A percentile compares a stretch with the other conserved stretches of the same genome.
Conservation (phyloP, 2,329 filamentous ascomycete species). For the Calonectria ilicicola region DNA sequence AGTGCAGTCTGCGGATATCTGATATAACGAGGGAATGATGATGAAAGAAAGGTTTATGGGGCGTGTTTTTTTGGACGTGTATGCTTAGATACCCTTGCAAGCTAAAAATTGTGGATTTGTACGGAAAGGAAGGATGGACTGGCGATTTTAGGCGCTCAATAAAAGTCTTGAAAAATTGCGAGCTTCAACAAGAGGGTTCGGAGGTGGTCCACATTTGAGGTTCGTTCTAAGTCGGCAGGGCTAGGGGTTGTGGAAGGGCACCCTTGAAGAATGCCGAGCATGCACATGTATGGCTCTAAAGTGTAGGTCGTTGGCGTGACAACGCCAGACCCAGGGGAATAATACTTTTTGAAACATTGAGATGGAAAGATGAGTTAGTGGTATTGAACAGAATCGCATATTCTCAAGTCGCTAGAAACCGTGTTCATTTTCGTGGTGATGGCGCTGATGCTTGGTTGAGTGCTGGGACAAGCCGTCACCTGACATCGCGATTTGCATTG, state of each 20-base stretch:
- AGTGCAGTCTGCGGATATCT: conserved; percentile 29
- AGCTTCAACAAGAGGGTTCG: background rate
- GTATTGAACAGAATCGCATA: background rate
- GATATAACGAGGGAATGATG: conserved; percentile 26
- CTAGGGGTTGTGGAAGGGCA: background rate
- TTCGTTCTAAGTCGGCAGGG: background rate
- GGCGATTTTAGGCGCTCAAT: conserved; percentile 19
- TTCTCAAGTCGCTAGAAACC: background rate
- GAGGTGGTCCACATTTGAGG: background rate
- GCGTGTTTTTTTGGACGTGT: conserved; percentile 29
- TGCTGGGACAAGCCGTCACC: conserved; percentile 34
- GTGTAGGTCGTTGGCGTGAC: background rate
- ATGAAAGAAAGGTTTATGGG: conserved; percentile 18
- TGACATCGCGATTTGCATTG: conserved; percentile 42
- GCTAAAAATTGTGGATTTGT: conserved; percentile 35
- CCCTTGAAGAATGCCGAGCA: background rate
- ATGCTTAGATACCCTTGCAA: conserved; percentile 44
- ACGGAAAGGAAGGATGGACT: conserved; percentile 16
- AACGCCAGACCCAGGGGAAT: background rate
- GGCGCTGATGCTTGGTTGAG: background rate
- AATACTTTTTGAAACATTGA: background rate
- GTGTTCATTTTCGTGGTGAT: background rate
- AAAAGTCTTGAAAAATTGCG: conserved; percentile 10
- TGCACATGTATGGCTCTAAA: background rate
- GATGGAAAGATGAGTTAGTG: background rate